Evolutionary conservation across 371 early-diverging fungal genomes (phyloP), one percentile per base, ranked within the genome.

Genomic region (Mucor racemosus): DNA sequence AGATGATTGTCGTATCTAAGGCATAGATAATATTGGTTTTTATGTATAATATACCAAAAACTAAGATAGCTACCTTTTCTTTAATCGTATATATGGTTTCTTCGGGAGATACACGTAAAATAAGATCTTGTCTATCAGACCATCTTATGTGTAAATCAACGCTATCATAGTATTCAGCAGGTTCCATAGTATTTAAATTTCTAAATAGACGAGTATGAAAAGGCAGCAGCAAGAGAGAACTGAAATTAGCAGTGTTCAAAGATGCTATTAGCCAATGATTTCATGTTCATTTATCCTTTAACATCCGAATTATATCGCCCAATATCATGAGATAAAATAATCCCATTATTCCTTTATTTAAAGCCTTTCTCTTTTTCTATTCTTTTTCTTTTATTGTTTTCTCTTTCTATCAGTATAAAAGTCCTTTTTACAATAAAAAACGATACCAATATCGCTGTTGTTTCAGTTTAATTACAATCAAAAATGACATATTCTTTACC

Each of bases 21-120:
- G 14, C 36, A 44, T 44, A 26, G 48, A 62, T 58, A 33, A 14
- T 15, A 2, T 15, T 60, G 26, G 10, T 17, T 10, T 0, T 19
- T 50, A 7, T 31, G 31, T 21, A 53, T 53, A 21, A 14, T 53
- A 9, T 19, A 60, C 4, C 17, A 1, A 11, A 17, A 34, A 19
- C 14, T 56, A 17, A 17, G n/a, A 36, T 17, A 40, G 11, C 11
- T 76, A 87, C 88, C 68, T 82, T 86, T 17, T 82, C 77, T 67
- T 87, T 87, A 31, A 87, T 63, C 21, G 61, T 60, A 33, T 67
- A 66, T 42, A 86, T 74, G 1, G 80, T 75, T 34, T 84, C 82
- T n/a, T 50, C 40, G 6, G 79, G 79, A 7, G 77, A 71, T 8
- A 76, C 73, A 40, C 58, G 65, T 6, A 83, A 48, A 19, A 79